These are phyloP conservation scores for Trichophyton mentagrophytes DNA, from an alignment of 2,329 filamentous ascomycete species.

Conservation along the genomic window DNA sequence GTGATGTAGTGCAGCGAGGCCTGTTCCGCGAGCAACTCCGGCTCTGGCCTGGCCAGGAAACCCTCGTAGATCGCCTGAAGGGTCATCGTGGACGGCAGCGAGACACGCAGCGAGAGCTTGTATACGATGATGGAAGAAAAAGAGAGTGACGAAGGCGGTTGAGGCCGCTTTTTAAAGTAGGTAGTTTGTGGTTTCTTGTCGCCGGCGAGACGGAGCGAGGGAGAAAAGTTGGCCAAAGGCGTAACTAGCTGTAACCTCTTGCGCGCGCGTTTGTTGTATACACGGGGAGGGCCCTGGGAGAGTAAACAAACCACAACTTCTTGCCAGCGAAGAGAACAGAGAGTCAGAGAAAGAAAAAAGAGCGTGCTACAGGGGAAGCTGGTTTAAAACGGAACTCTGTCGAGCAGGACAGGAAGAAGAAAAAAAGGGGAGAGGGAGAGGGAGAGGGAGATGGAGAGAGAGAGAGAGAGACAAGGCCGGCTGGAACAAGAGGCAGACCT, in stretches of 20 bases:
- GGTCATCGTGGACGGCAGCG: slow-evolving; percentile 22
- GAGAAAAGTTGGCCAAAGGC: background rate
- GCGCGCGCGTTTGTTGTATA: background rate
- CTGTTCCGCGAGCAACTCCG: slow-evolving; percentile 50
- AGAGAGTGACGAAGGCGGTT: background rate
- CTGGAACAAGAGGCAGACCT: background rate
- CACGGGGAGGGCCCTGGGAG: too few species aligned
- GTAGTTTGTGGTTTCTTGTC: too few species aligned
- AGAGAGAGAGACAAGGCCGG: background rate
- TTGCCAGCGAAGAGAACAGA: background rate
- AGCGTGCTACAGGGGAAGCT: background rate
- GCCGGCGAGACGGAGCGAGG: background rate
- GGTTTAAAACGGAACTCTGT: background rate
- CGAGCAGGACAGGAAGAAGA: background rate
- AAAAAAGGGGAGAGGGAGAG: background rate
- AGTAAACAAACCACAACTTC: background rate
- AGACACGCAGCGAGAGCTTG: background rate
- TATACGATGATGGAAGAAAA: background rate
- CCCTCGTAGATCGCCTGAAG: slow-evolving; percentile 49
- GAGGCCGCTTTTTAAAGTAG: background rate
- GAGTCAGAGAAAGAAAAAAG: background rate
- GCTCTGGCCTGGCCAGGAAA: slow-evolving; percentile 56
- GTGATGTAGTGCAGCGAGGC: slow-evolving; percentile 78
- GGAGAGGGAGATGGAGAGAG: too few species aligned
- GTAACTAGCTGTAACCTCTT: too few species aligned